Percentiles rank a stretch among this genome's conserved stretches.
phyloP scores from a whole-genome alignment of 1,284 basidiomycete species.

The Rhodotorula sp. region DNA sequence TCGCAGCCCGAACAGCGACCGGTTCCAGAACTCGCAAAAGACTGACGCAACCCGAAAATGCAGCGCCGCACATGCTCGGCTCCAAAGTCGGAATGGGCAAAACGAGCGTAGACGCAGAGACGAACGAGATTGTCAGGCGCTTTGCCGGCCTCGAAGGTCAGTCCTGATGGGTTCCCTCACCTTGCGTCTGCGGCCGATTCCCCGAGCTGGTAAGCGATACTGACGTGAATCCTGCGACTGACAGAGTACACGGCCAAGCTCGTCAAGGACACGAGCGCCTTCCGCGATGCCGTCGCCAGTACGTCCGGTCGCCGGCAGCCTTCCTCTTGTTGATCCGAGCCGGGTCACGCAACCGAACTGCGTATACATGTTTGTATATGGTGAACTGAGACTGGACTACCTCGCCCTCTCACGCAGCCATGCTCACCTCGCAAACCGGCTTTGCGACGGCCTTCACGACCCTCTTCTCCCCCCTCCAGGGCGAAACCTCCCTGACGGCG shows the following conservation, averaged over 20 bases:
- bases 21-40: not conserved
- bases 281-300: slow-evolving; percentile 78
- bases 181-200: not conserved
- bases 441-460: slow-evolving; percentile 74
- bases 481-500: slow-evolving; percentile 57
- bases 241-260: slow-evolving; percentile 84
- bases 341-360: no score
- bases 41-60: slow-evolving; percentile 8
- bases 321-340: no score
- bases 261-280: slow-evolving; percentile 84
- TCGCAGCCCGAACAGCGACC: not conserved
- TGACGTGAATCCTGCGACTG: no score
- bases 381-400: no score
- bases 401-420: slow-evolving; percentile 54
- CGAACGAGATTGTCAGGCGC: slow-evolving; percentile 36
- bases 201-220: not conserved
- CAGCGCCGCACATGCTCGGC: slow-evolving; percentile 83
- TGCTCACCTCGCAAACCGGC: slow-evolving; percentile 73
- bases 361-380: not conserved
- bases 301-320: slow-evolving; percentile 45
- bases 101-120: slow-evolving; percentile 71
- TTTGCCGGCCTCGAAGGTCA: slow-evolving; percentile 34
- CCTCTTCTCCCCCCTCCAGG: slow-evolving; percentile 71
- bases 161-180: not conserved
- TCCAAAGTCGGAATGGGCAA: slow-evolving; percentile 83